phyloP scores from a whole-genome alignment of 805 yeast species.

The Grigorovia jiainica region DNA sequence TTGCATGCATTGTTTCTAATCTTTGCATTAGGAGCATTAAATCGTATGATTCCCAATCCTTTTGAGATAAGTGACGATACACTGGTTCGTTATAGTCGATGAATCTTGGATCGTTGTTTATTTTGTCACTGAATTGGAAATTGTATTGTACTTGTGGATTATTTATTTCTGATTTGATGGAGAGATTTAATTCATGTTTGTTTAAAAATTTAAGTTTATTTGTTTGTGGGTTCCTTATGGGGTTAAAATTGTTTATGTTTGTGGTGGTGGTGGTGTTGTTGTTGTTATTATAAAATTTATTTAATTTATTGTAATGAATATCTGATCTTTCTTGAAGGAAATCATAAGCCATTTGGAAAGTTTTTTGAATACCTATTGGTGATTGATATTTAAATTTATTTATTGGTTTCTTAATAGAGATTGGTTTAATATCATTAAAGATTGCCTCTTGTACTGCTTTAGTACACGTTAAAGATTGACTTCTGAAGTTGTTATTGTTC shows the following conservation, averaged over 20 bases:
- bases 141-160: slow-evolving; percentile 85
- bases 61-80: slow-evolving; percentile 57
- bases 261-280: too few species aligned
- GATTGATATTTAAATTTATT: slow-evolving; percentile 46
- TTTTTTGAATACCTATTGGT: slow-evolving; percentile 61
- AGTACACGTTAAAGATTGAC: neutral
- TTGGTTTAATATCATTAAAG: neutral
- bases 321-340: slow-evolving; percentile 43
- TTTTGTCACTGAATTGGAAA: slow-evolving; percentile 35
- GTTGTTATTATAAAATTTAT: slow-evolving; percentile 8
- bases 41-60: slow-evolving; percentile 63
- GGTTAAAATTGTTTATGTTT: too few species aligned
- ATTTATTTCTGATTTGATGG: slow-evolving; percentile 53
- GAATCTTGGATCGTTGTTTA: slow-evolving; percentile 32
- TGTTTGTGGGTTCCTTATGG: neutral
- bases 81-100: slow-evolving; percentile 70
- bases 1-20: slow-evolving; percentile 70
- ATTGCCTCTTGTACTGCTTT: neutral
- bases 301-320: slow-evolving; percentile 25
- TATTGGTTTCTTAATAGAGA: neutral
- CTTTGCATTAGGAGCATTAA: slow-evolving; percentile 85
- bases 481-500: neutral
- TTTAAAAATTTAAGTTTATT: neutral
- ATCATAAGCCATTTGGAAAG: slow-evolving; percentile 61
- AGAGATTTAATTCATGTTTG: slow-evolving; percentile 19